Evolutionary conservation across 2,329 filamentous ascomycete genomes (phyloP).

Genomic region (Pseudocercospora eumusae): DNA sequence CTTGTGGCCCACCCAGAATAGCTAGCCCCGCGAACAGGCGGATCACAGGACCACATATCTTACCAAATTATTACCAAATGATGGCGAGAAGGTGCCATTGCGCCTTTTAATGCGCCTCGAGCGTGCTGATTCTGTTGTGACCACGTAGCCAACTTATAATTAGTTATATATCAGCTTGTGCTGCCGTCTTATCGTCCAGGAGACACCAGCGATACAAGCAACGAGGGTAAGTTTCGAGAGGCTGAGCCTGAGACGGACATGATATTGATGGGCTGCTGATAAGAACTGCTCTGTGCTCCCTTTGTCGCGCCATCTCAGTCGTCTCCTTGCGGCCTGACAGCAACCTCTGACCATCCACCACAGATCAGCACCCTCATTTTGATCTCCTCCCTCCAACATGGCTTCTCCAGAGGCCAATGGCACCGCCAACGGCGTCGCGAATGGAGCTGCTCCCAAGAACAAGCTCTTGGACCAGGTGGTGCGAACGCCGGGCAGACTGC

Average conservation of each 20-base stretch:
- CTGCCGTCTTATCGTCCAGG: background rate
- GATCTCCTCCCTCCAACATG: conserved; percentile 17
- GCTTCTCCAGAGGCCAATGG: conserved; percentile 19
- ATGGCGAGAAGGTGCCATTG: background rate
- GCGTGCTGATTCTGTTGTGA: background rate
- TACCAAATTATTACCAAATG: background rate
- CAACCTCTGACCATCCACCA: background rate
- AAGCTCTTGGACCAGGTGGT: conserved; percentile 60
- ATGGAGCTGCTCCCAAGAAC: conserved; percentile 44
- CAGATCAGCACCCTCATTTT: background rate
- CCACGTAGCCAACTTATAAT: background rate
- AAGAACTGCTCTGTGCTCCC: conserved; percentile 6
- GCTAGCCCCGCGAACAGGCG: no score
- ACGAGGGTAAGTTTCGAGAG: conserved; percentile 1
- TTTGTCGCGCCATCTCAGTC: background rate
- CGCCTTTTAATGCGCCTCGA: conserved; percentile 4
- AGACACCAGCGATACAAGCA: no score
- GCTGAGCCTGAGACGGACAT: background rate
- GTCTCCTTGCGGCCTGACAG: background rate
- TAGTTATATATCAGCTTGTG: conserved; percentile 4
- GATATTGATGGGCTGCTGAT: background rate
- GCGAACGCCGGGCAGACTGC: conserved; percentile 61
- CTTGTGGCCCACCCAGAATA: no score
- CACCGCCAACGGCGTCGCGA: conserved; percentile 14
- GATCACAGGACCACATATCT: no score